Evolutionary conservation across 2,329 filamentous ascomycete genomes (phyloP).

Genomic region (Pseudogymnoascus pannorum): DNA sequence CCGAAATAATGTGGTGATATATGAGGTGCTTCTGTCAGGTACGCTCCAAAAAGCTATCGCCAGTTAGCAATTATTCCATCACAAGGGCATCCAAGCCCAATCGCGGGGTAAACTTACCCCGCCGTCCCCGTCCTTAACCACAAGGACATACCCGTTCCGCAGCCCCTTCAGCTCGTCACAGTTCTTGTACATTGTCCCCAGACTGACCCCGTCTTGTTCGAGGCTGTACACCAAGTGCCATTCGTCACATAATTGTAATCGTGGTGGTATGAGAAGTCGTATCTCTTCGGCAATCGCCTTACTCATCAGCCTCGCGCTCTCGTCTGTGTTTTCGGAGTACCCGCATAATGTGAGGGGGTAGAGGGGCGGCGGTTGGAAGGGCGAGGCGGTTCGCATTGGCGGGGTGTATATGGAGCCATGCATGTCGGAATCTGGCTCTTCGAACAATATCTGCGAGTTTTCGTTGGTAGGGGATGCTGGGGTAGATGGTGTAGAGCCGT

Average conservation of each 20-base stretch:
- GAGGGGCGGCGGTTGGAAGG: constrained; percentile 81
- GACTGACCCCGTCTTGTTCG: constrained; percentile 82
- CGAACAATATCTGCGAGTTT: constrained; percentile 5
- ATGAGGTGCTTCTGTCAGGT: constrained; percentile 82
- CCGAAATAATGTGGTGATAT: constrained; percentile 82
- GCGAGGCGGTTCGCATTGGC: constrained; percentile 54
- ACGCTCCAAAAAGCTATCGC: constrained; percentile 74
- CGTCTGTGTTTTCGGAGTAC: constrained; percentile 52
- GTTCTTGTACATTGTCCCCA: constrained; percentile 78
- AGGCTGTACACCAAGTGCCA: constrained; percentile 86
- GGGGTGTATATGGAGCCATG: constrained; percentile 21
- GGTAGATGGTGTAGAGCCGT: neutral
- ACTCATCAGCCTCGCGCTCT: constrained; percentile 59
- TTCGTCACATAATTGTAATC: constrained; percentile 77
- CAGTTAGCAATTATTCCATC: constrained; percentile 1
- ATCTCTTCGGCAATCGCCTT: constrained; percentile 83
- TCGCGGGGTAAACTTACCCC: constrained; percentile 47
- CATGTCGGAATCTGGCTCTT: constrained; percentile 2
- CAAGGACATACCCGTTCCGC: constrained; percentile 82
- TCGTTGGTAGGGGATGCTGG: neutral
- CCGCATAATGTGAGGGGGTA: constrained; percentile 69
- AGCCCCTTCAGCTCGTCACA: constrained; percentile 59
- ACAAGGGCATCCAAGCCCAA: neutral
- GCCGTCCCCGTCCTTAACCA: constrained; percentile 70
- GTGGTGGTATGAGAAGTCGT: constrained; percentile 75